Evolutionary conservation across 2,329 filamentous ascomycete genomes (phyloP), one percentile per base, ranked within the genome.

Genomic region (Aspergillus fischeri): DNA sequence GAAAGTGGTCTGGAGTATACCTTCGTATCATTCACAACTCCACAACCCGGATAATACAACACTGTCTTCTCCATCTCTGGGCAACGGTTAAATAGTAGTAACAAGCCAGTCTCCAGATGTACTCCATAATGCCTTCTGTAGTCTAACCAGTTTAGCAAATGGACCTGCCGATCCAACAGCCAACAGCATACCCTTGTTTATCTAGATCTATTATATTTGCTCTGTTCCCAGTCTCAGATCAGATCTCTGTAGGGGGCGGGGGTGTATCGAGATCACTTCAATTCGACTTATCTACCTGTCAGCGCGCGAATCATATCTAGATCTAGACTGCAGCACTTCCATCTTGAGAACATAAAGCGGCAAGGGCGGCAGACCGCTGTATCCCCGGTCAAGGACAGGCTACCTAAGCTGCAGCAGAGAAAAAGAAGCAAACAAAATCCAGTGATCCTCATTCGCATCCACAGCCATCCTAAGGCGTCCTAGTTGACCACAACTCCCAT

Each of bases 101-200:
- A 59, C 32, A 54, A 56, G 54, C 20, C 25, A 29, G 35, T 55
- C 38, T 21, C 47, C 35, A 54, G 24, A 27, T 21, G 42, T 24
- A n/a, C n/a, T n/a, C n/a, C n/a, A n/a, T n/a, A n/a, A n/a, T n/a
- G n/a, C 1, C 11, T 25, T 24, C 21, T 47, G 21, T 47, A 27
- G 44, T 47, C 21, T 47, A 27, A 38, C 11, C 55, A 47, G 38
- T 54, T 42, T 24, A 51, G 49, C 53, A 52, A 52, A 7, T 29
- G 51, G 47, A 47, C 55, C 44, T 51, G 53, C 48, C 51, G 53
- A 54, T 52, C 50, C 25, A 21, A 29, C 27, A 47, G 10, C 21
- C 21, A 47, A 7, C 44, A 47, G n/a, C 42, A 20, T 25, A 11
- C 29, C 38, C 24, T 41, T 41, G 11, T 20, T 24, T 52, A 32